These are phyloP conservation scores for Candida corydali DNA, from an alignment of 805 yeast genomes.

Conservation along the genomic window DNA sequence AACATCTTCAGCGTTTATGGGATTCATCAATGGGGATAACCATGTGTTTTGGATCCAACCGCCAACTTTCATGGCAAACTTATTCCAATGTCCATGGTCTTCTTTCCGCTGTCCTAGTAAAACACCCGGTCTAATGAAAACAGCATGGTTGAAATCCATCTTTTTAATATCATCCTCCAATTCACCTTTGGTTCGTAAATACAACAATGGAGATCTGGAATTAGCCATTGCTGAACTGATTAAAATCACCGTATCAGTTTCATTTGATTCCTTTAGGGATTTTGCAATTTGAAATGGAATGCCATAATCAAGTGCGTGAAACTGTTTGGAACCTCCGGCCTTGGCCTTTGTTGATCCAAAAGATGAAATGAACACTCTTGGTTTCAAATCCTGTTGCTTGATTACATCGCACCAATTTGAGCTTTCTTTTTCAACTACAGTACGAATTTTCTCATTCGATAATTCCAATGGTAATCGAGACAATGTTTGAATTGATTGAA, in stretches of 20 bases:
- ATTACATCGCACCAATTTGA: conserved; percentile 42
- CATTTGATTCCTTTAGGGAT: conserved; percentile 68
- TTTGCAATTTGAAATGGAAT: conserved; percentile 64
- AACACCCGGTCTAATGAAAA: conserved; percentile 75
- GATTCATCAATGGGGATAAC: conserved; percentile 17
- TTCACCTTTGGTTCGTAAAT: conserved; percentile 67
- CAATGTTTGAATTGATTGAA: conserved; percentile 43
- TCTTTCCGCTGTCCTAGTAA: conserved; percentile 59
- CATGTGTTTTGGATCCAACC: conserved; percentile 13
- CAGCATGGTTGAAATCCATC: conserved; percentile 63
- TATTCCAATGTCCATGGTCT: conserved; percentile 35
- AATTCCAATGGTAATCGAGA: conserved; percentile 44
- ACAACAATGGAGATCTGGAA: conserved; percentile 52
- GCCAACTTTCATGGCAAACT: conserved; percentile 27
- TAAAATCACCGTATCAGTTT: conserved; percentile 61
- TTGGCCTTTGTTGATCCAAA: conserved; percentile 71
- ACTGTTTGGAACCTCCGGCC: conserved; percentile 72
- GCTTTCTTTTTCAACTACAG: conserved; percentile 43
- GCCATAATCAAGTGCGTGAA: conserved; percentile 70
- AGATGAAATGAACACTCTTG: conserved; percentile 51
- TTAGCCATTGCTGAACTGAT: conserved; percentile 65
- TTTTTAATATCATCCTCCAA: conserved; percentile 64
- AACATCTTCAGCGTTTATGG: conserved; percentile 62
- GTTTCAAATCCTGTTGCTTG: not conserved
- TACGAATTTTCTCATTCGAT: conserved; percentile 25